Conservation (phyloP, 805 yeast genomes). For the Cyberlindnera misumaiensis region DNA sequence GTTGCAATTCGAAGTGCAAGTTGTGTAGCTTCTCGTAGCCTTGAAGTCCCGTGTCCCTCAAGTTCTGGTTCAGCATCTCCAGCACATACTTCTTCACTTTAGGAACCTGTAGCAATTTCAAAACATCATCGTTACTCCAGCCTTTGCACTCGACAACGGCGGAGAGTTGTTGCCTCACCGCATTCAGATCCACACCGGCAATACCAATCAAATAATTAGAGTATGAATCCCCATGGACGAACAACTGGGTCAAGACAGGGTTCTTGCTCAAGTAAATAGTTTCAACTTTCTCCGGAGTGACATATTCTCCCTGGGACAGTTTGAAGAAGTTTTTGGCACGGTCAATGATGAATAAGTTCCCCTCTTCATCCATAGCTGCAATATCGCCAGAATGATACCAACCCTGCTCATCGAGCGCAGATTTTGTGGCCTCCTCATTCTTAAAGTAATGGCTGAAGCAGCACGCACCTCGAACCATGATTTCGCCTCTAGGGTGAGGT, state of each 20-base stretch:
- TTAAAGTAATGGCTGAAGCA: constrained; percentile 26
- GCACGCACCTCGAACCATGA: constrained; percentile 47
- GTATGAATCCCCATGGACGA: constrained; percentile 49
- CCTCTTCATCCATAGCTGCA: constrained; percentile 36
- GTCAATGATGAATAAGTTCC: constrained; percentile 50
- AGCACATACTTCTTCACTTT: constrained; percentile 6
- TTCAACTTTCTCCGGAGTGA: constrained; percentile 60
- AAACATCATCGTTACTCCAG: constrained; percentile 8
- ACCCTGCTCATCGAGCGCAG: constrained; percentile 38
- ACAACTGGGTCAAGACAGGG: constrained; percentile 38
- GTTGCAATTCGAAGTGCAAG: constrained; percentile 45
- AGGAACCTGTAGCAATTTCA: constrained; percentile 7
- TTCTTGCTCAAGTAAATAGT: constrained; percentile 42
- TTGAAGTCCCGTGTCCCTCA: constrained; percentile 16
- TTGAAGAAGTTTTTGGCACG: constrained; percentile 65
- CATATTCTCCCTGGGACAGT: constrained; percentile 45
- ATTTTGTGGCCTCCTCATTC: constrained; percentile 15
- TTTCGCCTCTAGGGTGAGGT: constrained; percentile 44
- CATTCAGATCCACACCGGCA: constrained; percentile 42
- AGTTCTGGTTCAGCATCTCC: constrained; percentile 5
- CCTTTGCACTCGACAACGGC: constrained; percentile 1
- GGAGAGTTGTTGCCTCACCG: constrained; percentile 3
- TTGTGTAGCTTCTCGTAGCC: constrained; percentile 62
- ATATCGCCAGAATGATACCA: constrained; percentile 55
- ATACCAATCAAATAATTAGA: constrained; percentile 45